Conservation (phyloP, 78 protist species). For the Dictyostelium citrinum region DNA sequence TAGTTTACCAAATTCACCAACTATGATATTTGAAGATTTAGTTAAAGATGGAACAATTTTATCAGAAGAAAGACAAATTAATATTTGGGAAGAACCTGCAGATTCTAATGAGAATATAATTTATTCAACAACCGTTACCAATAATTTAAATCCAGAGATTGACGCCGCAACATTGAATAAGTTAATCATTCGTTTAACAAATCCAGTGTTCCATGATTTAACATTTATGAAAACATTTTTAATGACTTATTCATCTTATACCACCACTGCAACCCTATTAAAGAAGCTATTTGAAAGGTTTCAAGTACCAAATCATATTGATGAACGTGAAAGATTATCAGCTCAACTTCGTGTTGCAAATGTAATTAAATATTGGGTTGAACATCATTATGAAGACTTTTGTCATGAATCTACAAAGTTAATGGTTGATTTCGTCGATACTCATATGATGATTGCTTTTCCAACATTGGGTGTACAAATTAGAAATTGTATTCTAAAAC, state of each 20-base stretch:
- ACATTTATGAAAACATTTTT: slow-evolving; percentile 78
- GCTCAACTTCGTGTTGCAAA: slow-evolving; percentile 75
- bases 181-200: slow-evolving; percentile 41
- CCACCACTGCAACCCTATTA: slow-evolving; percentile 28
- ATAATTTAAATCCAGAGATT: neutral
- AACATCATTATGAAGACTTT: slow-evolving; percentile 80
- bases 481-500: slow-evolving; percentile 29
- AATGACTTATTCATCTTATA: slow-evolving; percentile 76
- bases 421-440: slow-evolving; percentile 67
- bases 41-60: neutral
- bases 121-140: neutral
- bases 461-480: slow-evolving; percentile 39
- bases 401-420: slow-evolving; percentile 23
- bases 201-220: slow-evolving; percentile 46
- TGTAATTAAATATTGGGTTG: slow-evolving; percentile 79
- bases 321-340: slow-evolving; percentile 47
- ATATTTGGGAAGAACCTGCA: slow-evolving; percentile 62
- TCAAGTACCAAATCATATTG: slow-evolving; percentile 53
- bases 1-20: neutral
- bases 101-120: slow-evolving; percentile 45
- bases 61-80: slow-evolving; percentile 5
- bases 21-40: neutral
- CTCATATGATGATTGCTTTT: slow-evolving; percentile 54
- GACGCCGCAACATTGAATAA: slow-evolving; percentile 69
- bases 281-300: slow-evolving; percentile 71